Evolutionary conservation across 345 rosid genomes (phyloP).

Genomic region (Cardamine resedifolia): DNA sequence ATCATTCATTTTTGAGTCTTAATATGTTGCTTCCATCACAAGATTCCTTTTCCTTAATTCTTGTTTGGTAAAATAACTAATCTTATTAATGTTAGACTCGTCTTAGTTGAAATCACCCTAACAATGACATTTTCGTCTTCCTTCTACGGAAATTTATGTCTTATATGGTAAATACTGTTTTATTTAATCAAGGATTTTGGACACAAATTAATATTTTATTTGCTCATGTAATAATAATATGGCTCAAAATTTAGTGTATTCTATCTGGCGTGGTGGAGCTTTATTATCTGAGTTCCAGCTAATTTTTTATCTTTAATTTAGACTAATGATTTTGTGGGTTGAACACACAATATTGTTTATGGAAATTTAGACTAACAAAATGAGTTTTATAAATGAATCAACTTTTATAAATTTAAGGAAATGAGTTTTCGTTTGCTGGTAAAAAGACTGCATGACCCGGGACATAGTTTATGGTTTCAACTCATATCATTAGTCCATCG

Average conservation of each 20-base stretch:
- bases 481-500: constrained; percentile 19
- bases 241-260: background rate
- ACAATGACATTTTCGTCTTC: constrained; percentile 14
- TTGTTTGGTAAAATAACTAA: constrained; percentile 9
- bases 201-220: background rate
- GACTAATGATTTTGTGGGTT: background rate
- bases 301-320: constrained; percentile 3
- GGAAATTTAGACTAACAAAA: too few species aligned
- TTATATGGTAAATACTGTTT: background rate
- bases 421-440: background rate
- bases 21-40: constrained; percentile 27
- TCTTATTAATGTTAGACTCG: background rate
- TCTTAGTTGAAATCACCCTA: constrained; percentile 22
- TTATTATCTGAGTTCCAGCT: constrained; percentile 25
- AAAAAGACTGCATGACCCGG: constrained; percentile 25
- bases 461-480: constrained; percentile 27
- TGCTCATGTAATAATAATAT: background rate
- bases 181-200: background rate
- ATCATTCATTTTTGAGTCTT: constrained; percentile 23
- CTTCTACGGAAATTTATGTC: constrained; percentile 24
- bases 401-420: too few species aligned
- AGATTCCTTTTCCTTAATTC: constrained; percentile 25
- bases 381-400: too few species aligned
- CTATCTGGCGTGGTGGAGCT: constrained; percentile 1
- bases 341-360: too few species aligned